Base-by-base conservation (phyloP, 108 stramenopile genomes). In the Hondaea fermentalgiana region DNA sequence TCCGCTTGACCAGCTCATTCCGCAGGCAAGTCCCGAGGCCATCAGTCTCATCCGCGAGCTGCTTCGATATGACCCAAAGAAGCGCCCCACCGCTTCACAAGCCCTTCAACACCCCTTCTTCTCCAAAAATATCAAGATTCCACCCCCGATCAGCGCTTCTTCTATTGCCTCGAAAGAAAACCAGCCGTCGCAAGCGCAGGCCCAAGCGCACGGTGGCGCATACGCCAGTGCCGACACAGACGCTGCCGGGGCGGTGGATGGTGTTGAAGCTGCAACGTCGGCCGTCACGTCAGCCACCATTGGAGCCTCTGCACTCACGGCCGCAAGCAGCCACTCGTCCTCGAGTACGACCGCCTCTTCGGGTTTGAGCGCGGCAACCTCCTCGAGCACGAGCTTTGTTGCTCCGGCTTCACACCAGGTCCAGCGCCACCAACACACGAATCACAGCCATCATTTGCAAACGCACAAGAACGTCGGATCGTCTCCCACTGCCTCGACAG, bases 51-150 rank as follows among this genome's bases (percentile, higher is more conserved):
- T 93, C 59, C 29, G 60, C 28, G 92, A 92, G 57, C 72, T 94
- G 42, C 57, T 94, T 59, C 87, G 89, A 19, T 95, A 94, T 87
- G 95, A 97, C 91, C 97, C 97, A 4, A 87, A 76, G 3, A 51
- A 90, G 57, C 94, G 97, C 19, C 96, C 95, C 4, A 94, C 92
- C 57, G 95, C 96, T 3, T 47, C 87, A 12, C 90, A 94, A 59
- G 93, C 95, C 5, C 90, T 98, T 49, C 88, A 92, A 64, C 93
- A 96, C 89, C 88, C 93, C 28, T 96, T 95, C 72, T 97, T 97
- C 88, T 28, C 51, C 16, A 57, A 88, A 45, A 60, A 57, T 35
- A 29, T 87, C 42, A 23, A 58, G 42, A 57, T 87, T 29, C 87
- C 87, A 17, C 64, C 64, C 42, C 64, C 64, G 12, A 53, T 83